Percentiles rank a stretch among this genome's conserved stretches.
Conservation (phyloP, 2,329 filamentous ascomycete genomes). For the Cucurbitaria berberidis region DNA sequence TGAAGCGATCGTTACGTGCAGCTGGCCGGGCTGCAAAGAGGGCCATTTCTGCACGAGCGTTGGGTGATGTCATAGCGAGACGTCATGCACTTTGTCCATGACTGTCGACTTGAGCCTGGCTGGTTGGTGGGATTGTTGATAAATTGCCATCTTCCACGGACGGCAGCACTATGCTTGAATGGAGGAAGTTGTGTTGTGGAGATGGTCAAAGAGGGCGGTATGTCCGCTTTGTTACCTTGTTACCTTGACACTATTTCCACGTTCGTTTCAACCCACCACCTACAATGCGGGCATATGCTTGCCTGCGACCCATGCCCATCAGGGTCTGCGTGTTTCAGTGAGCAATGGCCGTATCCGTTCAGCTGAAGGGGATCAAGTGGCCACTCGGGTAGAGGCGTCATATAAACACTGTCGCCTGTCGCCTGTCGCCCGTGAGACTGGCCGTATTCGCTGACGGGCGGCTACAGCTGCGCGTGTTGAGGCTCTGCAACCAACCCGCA, state of each 20-base stretch:
- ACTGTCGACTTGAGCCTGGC: neutral
- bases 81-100: neutral
- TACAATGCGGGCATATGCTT: neutral
- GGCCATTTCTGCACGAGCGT: conserved; percentile 2
- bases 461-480: conserved; percentile 9
- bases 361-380: conserved; percentile 11
- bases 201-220: neutral
- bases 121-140: neutral
- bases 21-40: neutral
- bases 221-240: neutral
- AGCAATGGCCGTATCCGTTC: neutral
- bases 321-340: conserved; percentile 5
- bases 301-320: conserved; percentile 11
- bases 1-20: conserved; percentile 9
- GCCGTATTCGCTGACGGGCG: conserved; percentile 7
- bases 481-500: conserved; percentile 7
- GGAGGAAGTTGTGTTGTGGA: neutral
- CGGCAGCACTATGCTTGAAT: neutral
- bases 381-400: conserved; percentile 7
- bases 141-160: neutral
- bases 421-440: conserved; percentile 1
- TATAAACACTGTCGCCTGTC: neutral
- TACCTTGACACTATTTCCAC: too few relatives aligned
- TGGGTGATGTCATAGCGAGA: conserved; percentile 7
- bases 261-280: neutral